Conservation (phyloP, 2,329 filamentous ascomycete species). For the Penicillium sp. region DNA sequence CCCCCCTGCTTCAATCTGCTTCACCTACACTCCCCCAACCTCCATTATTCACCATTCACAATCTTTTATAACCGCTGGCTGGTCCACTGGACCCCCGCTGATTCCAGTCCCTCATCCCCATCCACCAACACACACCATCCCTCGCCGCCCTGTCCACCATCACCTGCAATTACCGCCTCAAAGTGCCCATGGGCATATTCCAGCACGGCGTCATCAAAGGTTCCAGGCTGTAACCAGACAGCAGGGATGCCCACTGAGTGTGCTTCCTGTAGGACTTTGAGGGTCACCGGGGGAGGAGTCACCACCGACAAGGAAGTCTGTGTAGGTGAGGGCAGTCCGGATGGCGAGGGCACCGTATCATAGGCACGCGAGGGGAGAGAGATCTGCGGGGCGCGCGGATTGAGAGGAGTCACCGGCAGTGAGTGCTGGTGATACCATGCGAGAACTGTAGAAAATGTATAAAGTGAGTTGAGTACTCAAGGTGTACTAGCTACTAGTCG, state of each 20-base stretch:
- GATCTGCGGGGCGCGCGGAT: conserved; percentile 71
- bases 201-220: conserved; percentile 76
- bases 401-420: conserved; percentile 80
- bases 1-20: not conserved
- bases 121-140: conserved; percentile 91
- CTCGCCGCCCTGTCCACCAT: conserved; percentile 68
- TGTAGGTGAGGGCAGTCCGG: conserved; percentile 66
- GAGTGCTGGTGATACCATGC: conserved; percentile 81
- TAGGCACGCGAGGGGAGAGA: conserved; percentile 63
- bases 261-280: conserved; percentile 75
- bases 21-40: not conserved
- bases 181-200: conserved; percentile 72
- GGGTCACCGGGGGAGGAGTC: conserved; percentile 79
- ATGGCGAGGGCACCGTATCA: conserved; percentile 67
- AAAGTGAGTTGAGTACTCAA: conserved; percentile 5
- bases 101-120: conserved; percentile 64
- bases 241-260: conserved; percentile 72
- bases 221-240: conserved; percentile 91
- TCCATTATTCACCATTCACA: not conserved
- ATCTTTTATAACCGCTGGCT: conserved; percentile 47
- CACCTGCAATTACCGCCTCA: conserved; percentile 68
- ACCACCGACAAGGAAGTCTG: conserved; percentile 83
- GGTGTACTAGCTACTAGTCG: too few relatives aligned
- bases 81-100: conserved; percentile 60
- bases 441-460: conserved; percentile 65